These are phyloP conservation scores for Phaeosphaeria sp. DNA, from an alignment of 2,329 filamentous ascomycete genomes.

Conservation along the genomic window DNA sequence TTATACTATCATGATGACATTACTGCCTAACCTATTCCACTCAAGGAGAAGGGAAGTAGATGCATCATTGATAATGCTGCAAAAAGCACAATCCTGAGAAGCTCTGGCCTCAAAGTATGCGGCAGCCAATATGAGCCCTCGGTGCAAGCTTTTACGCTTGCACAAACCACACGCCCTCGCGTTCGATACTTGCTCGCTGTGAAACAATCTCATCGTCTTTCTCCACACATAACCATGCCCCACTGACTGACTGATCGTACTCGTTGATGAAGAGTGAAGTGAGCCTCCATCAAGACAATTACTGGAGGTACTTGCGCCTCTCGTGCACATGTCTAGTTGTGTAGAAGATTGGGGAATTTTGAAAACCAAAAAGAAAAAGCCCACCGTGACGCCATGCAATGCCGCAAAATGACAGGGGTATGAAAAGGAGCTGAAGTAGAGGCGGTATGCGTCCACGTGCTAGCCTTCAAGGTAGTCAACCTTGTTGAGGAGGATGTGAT, in stretches of 20 bases:
- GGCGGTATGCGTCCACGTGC: neutral
- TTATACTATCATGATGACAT: constrained; percentile 40
- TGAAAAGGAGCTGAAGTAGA: constrained; percentile 20
- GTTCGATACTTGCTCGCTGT: constrained; percentile 7
- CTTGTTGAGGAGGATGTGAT: neutral
- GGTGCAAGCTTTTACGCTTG: constrained; percentile 38
- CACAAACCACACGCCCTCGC: constrained; percentile 19
- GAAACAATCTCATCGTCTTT: constrained; percentile 33
- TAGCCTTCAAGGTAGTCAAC: neutral
- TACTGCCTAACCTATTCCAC: constrained; percentile 33
- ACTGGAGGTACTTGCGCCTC: constrained; percentile 34
- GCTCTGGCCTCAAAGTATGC: constrained; percentile 39
- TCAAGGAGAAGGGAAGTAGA: constrained; percentile 20
- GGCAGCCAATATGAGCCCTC: constrained; percentile 37
- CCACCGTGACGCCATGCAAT: constrained; percentile 49
- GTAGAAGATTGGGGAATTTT: constrained; percentile 37
- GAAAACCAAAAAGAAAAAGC: constrained; percentile 29
- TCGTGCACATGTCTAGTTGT: constrained; percentile 42
- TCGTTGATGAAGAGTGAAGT: constrained; percentile 28
- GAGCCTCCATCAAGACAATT: constrained; percentile 35
- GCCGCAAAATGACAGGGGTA: constrained; percentile 42
- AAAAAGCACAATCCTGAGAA: constrained; percentile 25
- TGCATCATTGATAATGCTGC: constrained; percentile 27
- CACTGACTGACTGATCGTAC: constrained; percentile 35
- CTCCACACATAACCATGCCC: constrained; percentile 21